These are phyloP conservation scores for Petasospora fabianii DNA, from an alignment of 1,139 yeast genomes.

Conservation along the genomic window DNA sequence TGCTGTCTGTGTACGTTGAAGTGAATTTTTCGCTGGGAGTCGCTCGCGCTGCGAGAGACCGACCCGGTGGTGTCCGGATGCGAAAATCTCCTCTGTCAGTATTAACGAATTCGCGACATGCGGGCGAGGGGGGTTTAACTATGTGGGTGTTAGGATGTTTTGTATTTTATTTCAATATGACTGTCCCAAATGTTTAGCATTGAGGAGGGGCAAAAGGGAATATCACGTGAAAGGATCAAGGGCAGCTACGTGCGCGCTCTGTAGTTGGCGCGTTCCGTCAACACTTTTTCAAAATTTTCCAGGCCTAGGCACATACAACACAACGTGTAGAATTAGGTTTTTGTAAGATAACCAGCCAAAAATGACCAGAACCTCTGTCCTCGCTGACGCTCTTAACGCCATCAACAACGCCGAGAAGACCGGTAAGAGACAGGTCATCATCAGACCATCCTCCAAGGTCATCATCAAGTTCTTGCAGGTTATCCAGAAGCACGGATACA, in stretches of 20 bases:
- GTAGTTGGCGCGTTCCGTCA: slow-evolving; percentile 5
- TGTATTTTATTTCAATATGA: too few species aligned
- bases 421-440: slow-evolving; percentile 98
- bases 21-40: slow-evolving; percentile 15
- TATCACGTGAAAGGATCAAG: slow-evolving; percentile 5
- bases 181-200: too few species aligned
- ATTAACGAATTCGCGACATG: not conserved
- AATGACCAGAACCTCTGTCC: slow-evolving; percentile 98
- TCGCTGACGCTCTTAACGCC: slow-evolving; percentile 98
- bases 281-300: slow-evolving; percentile 19
- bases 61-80: slow-evolving; percentile 8
- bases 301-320: slow-evolving; percentile 3
- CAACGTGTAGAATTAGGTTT: slow-evolving; percentile 17
- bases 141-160: slow-evolving; percentile 13
- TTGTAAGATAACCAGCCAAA: slow-evolving; percentile 14
- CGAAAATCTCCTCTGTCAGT: slow-evolving; percentile 2
- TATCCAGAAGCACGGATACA: slow-evolving; percentile 98
- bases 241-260: too few species aligned
- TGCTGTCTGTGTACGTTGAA: slow-evolving; percentile 11
- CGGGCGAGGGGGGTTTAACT: not conserved
- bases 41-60: slow-evolving; percentile 3
- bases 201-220: too few species aligned
- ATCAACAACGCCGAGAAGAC: slow-evolving; percentile 99
- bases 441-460: slow-evolving; percentile 99
- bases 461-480: slow-evolving; percentile 95